Evolutionary conservation across 768 basidiomycete species (phyloP).

Genomic region (Amanita pseudoporphyria): DNA sequence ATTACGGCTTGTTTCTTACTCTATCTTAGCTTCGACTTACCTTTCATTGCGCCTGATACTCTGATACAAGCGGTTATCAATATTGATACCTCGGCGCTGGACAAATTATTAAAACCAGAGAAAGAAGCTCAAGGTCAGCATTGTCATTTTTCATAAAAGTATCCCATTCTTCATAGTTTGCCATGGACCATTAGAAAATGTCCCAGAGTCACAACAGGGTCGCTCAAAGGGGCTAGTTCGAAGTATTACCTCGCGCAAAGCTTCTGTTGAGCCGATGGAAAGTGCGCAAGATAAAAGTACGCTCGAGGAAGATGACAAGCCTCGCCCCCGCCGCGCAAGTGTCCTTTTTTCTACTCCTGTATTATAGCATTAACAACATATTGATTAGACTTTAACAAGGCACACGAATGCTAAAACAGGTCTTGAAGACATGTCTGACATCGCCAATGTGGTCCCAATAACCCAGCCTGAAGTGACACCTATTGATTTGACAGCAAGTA

Average conservation of each 20-base stretch:
- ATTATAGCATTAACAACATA: not conserved
- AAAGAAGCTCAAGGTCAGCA: constrained; percentile 10
- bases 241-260: constrained; percentile 29
- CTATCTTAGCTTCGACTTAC: constrained; percentile 25
- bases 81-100: constrained; percentile 23
- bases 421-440: constrained; percentile 33
- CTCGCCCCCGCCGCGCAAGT: constrained; percentile 23
- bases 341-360: not conserved
- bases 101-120: constrained; percentile 8
- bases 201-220: constrained; percentile 11
- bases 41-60: constrained; percentile 35
- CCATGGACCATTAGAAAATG: constrained; percentile 41
- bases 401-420: constrained; percentile 32
- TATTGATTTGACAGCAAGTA: constrained; percentile 16
- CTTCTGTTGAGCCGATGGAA: constrained; percentile 27
- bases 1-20: not conserved
- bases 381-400: constrained; percentile 31
- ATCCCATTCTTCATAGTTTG: constrained; percentile 10
- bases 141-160: not conserved
- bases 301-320: constrained; percentile 13
- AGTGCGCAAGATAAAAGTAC: constrained; percentile 8
- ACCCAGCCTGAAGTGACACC: constrained; percentile 13
- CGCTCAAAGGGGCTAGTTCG: constrained; percentile 21
- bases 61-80: constrained; percentile 42
- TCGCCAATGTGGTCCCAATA: constrained; percentile 22